phyloP scores from a whole-genome alignment of 371 early-diverging fungal species.

The Mucor circinelloides region DNA sequence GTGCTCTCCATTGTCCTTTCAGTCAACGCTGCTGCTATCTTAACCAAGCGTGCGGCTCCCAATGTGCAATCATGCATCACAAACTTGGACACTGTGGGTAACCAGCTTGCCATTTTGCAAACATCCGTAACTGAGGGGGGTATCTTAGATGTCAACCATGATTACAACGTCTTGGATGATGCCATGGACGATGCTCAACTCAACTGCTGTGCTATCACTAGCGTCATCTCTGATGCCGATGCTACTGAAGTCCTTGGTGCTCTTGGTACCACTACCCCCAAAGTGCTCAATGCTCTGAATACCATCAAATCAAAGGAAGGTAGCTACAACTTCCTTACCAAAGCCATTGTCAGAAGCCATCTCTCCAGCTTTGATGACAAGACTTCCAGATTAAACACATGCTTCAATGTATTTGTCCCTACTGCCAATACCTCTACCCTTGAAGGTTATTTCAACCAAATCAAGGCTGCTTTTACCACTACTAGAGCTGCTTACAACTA shows the following conservation, averaged over 20 bases:
- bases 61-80: constrained; percentile 1
- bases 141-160: neutral
- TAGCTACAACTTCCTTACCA: constrained; percentile 1
- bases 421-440: neutral
- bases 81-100: neutral
- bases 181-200: neutral
- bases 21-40: constrained; percentile 2
- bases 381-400: neutral
- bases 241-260: neutral
- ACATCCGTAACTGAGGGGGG: neutral
- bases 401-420: constrained; percentile 5
- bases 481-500: neutral
- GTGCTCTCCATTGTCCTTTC: neutral
- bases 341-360: neutral
- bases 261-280: neutral
- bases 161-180: neutral
- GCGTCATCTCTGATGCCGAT: constrained; percentile 4
- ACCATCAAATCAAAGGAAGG: neutral
- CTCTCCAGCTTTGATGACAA: neutral
- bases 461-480: neutral
- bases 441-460: neutral
- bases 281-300: neutral
- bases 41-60: constrained; percentile 2
- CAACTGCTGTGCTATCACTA: constrained; percentile 6
- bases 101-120: neutral